Conservation (phyloP, 2,329 filamentous ascomycete genomes). For the Fusarium redolens region DNA sequence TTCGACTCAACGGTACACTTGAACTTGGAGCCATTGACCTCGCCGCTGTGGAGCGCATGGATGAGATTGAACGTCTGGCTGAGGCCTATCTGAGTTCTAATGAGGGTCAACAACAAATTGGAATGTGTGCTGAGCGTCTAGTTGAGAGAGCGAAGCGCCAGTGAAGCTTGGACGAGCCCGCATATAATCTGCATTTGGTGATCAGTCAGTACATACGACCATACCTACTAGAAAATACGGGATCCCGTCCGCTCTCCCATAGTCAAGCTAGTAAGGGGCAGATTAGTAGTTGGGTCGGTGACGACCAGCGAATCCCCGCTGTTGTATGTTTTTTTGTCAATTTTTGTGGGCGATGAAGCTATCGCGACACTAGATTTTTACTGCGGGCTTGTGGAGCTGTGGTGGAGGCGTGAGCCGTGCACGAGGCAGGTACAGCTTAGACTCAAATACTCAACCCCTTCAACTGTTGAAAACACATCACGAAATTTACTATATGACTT, state of each 20-base stretch:
- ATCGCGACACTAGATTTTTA: background rate
- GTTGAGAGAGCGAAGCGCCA: background rate
- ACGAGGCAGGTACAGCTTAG: background rate
- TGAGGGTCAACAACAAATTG: background rate
- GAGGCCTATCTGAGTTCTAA: background rate
- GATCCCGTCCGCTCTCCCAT: conserved; percentile 10
- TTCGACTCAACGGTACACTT: background rate
- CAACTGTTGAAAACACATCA: background rate
- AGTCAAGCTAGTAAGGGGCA: conserved; percentile 1
- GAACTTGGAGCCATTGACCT: background rate
- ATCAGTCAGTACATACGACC: background rate
- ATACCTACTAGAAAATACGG: conserved; percentile 2
- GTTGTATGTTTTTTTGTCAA: background rate
- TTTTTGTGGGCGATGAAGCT: background rate
- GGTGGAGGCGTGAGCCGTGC: background rate
- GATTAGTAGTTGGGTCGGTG: conserved; percentile 11
- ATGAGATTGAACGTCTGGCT: background rate
- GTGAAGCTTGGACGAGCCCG: background rate
- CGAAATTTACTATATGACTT: background rate
- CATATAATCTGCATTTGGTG: background rate
- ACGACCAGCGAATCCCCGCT: conserved; percentile 8
- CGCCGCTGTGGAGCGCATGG: background rate
- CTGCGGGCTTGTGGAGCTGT: background rate
- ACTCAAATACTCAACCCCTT: background rate
- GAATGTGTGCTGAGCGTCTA: background rate